Evolutionary conservation across 352 stramenopile species (phyloP).

Genomic region (Pythium insidiosum): DNA sequence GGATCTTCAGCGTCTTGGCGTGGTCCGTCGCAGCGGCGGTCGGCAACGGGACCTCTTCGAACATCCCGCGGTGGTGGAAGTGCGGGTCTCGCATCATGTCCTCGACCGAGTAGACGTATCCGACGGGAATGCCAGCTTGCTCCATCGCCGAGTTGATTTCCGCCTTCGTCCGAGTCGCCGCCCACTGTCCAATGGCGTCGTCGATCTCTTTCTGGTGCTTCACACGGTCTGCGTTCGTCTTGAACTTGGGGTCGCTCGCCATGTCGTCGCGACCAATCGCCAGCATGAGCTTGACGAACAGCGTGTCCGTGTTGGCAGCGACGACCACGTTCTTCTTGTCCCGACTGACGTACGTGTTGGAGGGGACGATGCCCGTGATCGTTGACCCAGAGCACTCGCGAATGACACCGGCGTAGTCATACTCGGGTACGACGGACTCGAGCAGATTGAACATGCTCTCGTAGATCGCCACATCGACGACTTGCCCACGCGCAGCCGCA

Average conservation of each 20-base stretch:
- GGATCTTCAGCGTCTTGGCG: slow-evolving; percentile 36
- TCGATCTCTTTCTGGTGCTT: slow-evolving; percentile 55
- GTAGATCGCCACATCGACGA: slow-evolving; percentile 84
- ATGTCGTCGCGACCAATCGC: slow-evolving; percentile 56
- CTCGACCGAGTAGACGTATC: slow-evolving; percentile 72
- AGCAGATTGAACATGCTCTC: slow-evolving; percentile 86
- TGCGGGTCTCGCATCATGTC: slow-evolving; percentile 74
- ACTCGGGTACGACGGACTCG: slow-evolving; percentile 78
- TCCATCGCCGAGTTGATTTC: slow-evolving; percentile 57
- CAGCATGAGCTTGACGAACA: slow-evolving; percentile 77
- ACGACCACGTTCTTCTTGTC: slow-evolving; percentile 84
- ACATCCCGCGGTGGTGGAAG: slow-evolving; percentile 66
- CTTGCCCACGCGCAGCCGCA: slow-evolving; percentile 37
- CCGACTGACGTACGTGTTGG: slow-evolving; percentile 77
- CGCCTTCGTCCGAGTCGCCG: slow-evolving; percentile 30
- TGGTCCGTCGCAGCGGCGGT: slow-evolving; percentile 15
- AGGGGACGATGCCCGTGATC: slow-evolving; percentile 83
- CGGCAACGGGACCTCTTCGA: slow-evolving; percentile 56
- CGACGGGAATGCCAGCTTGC: slow-evolving; percentile 40
- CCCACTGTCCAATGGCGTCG: slow-evolving; percentile 43
- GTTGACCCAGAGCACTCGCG: slow-evolving; percentile 82
- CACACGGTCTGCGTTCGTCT: slow-evolving; percentile 65
- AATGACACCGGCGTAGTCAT: slow-evolving; percentile 70
- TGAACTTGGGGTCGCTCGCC: slow-evolving; percentile 41
- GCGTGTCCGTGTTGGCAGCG: slow-evolving; percentile 76